Evolutionary conservation across 2,329 filamentous ascomycete genomes (phyloP), one percentile per base, ranked within the genome.

Genomic region (Fusarium floridanum): DNA sequence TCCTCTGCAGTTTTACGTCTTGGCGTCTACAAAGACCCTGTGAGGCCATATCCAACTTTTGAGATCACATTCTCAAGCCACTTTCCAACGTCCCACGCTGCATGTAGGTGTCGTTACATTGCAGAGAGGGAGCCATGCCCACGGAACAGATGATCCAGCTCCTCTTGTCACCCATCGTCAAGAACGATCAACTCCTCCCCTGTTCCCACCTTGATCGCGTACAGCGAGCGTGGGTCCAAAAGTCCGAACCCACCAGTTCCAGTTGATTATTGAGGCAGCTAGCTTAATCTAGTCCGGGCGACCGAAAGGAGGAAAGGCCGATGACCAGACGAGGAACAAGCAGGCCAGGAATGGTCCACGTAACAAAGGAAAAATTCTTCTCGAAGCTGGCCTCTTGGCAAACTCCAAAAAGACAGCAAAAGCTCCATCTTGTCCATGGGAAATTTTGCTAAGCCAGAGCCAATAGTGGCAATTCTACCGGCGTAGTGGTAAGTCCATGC

Each of bases 381-480:
- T 11, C 61, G 36, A 39, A 17, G 14, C 17, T 50, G 22, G n/a
- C 20, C 5, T 50, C 64, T 69, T 69, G 67, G 65, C 48, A 53
- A 37, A 22, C 8, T 14, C 32, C 32, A 34, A 6, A 34, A 14
- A 2, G 22, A 7, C 11, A 22, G 17, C 41, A 45, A 16, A 16
- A 67, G 32, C 22, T 43, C 32, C 17, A 12, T 41, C 17, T 20
- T 27, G n/a, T 17, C 29, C 29, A 41, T 14, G 4, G 64, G 36
- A 22, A 59, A 1, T 29, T 7, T 7, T 67, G 22, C 22, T 2
- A 9, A 10, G 4, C 41, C 24, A 57, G 56, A 37, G 36, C 60
- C 29, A 34, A 36, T 36, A 62, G 29, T 36, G 60, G 22, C 11
- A 61, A 22, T 61, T n/a, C 59, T 61, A 48, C 59, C 59, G 39